Evolutionary conservation across 2,329 filamentous ascomycete genomes (phyloP).

Genomic region (Pyricularia grisea): DNA sequence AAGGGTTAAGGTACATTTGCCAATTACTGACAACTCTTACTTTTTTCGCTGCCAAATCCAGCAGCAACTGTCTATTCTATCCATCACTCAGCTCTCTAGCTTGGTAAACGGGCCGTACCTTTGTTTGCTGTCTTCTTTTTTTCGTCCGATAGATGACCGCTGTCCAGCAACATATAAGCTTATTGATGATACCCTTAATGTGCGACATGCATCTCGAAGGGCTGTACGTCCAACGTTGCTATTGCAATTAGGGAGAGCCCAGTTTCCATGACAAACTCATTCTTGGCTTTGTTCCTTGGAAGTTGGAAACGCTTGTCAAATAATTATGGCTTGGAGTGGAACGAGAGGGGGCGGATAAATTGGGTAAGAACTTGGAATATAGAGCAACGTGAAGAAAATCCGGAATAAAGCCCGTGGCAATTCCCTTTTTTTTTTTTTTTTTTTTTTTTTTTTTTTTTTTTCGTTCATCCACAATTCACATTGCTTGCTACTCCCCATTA

Average conservation of each 20-base stretch:
- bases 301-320: neutral
- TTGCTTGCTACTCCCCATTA: neutral
- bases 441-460: neutral
- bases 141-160: neutral
- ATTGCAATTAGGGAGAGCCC: neutral
- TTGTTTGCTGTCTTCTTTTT: neutral
- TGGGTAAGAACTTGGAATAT: neutral
- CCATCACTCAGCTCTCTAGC: neutral
- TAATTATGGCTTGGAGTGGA: neutral
- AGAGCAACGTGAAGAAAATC: neutral
- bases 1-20: too few relatives aligned
- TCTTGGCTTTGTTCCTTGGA: neutral
- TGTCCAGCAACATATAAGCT: neutral
- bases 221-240: neutral
- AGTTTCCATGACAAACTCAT: neutral
- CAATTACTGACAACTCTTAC: too few relatives aligned
- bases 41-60: too few relatives aligned
- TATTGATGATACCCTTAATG: neutral
- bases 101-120: neutral
- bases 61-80: too few relatives aligned
- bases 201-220: neutral
- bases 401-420: neutral
- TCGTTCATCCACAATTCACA: neutral
- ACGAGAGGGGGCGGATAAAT: neutral
- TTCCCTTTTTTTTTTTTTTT: neutral